Base-by-base conservation (phyloP, 768 basidiomycete genomes). In the Boletus rubroflammeus region DNA sequence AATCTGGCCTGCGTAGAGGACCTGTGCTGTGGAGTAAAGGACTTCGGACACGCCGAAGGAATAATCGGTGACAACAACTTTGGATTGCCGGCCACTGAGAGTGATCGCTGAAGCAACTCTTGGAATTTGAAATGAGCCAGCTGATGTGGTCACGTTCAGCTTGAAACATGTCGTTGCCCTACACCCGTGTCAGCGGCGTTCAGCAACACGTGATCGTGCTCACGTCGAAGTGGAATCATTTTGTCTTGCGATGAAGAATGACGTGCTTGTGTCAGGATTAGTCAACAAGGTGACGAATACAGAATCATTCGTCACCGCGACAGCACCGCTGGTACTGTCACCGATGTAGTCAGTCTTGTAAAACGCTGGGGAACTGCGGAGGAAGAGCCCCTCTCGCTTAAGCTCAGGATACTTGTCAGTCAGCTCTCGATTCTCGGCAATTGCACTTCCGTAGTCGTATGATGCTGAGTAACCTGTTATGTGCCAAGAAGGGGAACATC, bases 381-480 rank as follows among this genome's bases (percentile, higher is more conserved):
- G 70, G 76, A 93, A 93, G 17, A 91, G 67, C 17, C 81, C 85
- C 63, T 93, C 82, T 19, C 83, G 78, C 67, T 92, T 93, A 47
- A 93, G 74, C 62, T 93, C 91, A 52, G 82, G 77, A 67, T 78
- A 88, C 67, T 93, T 93, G 6, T 76, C 67, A 0, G 81, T 82
- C 39, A 92, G 64, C 15, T 78, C 78, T 23, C 91, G 79, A 23
- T 78, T 79, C 72, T 93, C 91, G 19, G 81, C 72, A 48, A 90
- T 81, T 25, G 85, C 71, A 40, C 84, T 77, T 19, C 90, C 90
- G 53, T 93, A 93, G 70, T 93, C 91, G 51, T 93, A 93, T 25
- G 88, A 90, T 3, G 80, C 67, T 69, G 17, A 29, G 19, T 7
- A 48, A 36, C 5, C 8, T 9, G 40, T 55, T 54, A 57, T 43